Evolutionary conservation across 2,329 filamentous ascomycete species (phyloP), one percentile per base, ranked within the genome.

Genomic region (Lojkania enalia): DNA sequence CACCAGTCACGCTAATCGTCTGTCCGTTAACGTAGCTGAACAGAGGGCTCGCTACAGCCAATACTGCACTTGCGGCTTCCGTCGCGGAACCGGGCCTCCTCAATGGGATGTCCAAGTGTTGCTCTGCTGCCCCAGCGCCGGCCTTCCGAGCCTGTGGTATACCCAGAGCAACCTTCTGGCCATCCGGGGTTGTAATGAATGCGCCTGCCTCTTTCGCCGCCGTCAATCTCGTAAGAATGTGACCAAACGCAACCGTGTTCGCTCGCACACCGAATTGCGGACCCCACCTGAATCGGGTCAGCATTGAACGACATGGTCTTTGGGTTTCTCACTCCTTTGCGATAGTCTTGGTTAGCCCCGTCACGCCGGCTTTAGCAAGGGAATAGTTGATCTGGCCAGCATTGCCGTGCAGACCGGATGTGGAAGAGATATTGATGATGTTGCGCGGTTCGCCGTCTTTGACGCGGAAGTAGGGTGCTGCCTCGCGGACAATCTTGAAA

Each of bases 301-400:
- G 30, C 7, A 7, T 15, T 7, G 30, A 33, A 6, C 7, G 14
- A 9, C 30, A 6, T 9, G 30, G 30, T 6, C 30, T 12, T 6
- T 1, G 37, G 31, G 23, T 11, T 3, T 63, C 63, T 19, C 52
- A 67, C 75, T 96, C 77, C 74, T 95, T 95, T 2, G 90, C 89
- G 63, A 95, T 89, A 1, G 89, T 90, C 75, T 94, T 95, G 47
- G 87, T 91, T 46, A 95, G 78, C 4, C 90, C 90, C 9, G 82
- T 82, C 12, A 95, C 82, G 35, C 88, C 90, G 2, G 90, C 87
- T 75, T 95, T 95, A 42, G 88, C 90, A 36, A 91, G 75, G 25
- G 86, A 81, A 71, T 95, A 95, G 77, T 95, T 96, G 58, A 86
- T 83, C 76, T 95, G 90, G n/a, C 90, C 90, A 5, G 89, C 87